Percentiles rank a stretch among this genome's conserved stretches.
phyloP scores from a whole-genome alignment of 805 yeast genomes.

The Myxozyma sirexii region DNA sequence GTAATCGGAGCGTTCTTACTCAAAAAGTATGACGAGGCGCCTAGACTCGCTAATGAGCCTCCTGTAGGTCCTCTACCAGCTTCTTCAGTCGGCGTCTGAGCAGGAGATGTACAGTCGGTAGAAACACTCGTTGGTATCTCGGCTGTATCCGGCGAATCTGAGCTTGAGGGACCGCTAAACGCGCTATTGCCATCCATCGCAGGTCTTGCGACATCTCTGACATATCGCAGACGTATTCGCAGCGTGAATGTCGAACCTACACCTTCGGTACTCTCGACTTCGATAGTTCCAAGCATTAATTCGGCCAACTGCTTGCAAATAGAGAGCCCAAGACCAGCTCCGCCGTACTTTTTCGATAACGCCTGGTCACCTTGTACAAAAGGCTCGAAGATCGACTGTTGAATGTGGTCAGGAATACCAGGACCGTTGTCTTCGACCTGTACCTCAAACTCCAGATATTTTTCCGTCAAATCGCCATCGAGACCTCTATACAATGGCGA shows the following conservation, averaged over 20 bases:
- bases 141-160: background rate
- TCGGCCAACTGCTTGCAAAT: conserved; percentile 89
- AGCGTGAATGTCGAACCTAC: conserved; percentile 79
- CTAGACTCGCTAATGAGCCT: conserved; percentile 25
- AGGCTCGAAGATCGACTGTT: conserved; percentile 87
- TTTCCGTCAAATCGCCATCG: conserved; percentile 41
- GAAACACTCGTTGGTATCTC: background rate
- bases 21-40: conserved; percentile 20
- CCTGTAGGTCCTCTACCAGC: background rate
- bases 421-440: conserved; percentile 91
- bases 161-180: background rate
- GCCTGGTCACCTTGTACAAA: conserved; percentile 98
- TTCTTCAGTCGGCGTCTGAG: background rate
- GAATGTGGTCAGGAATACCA: conserved; percentile 83
- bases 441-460: conserved; percentile 64
- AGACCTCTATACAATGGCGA: background rate
- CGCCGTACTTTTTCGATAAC: conserved; percentile 86
- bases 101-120: background rate
- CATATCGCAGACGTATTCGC: conserved; percentile 53
- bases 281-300: conserved; percentile 87
- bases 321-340: conserved; percentile 89
- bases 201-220: conserved; percentile 26
- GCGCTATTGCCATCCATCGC: background rate
- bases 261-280: conserved; percentile 72
- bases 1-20: conserved; percentile 9